These are phyloP conservation scores for Agastache rugosa DNA, from an alignment of 257 asterid genomes.

Conservation along the genomic window DNA sequence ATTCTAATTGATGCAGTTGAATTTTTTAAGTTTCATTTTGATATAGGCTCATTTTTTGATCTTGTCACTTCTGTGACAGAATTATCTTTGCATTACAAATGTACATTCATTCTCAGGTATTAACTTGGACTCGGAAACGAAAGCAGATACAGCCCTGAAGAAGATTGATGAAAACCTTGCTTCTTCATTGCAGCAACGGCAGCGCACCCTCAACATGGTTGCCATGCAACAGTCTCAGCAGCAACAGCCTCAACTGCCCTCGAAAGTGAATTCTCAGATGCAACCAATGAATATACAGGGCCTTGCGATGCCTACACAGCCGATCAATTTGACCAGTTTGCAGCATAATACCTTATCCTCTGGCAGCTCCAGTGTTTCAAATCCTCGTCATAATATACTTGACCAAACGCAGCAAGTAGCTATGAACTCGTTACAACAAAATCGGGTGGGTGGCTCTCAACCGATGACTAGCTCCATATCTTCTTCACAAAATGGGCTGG, in stretches of 20 bases:
- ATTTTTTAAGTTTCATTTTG: neutral
- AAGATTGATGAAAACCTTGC: constrained; percentile 67
- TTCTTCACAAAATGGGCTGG: constrained; percentile 64
- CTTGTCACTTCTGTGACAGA: neutral
- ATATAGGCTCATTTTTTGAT: neutral
- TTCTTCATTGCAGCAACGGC: constrained; percentile 76
- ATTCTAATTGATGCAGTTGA: neutral
- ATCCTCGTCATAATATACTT: constrained; percentile 70
- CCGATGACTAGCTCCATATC: constrained; percentile 65
- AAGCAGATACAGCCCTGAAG: constrained; percentile 36
- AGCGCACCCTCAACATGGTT: constrained; percentile 68
- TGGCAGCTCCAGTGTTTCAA: constrained; percentile 48
- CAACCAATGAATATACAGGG: constrained; percentile 71
- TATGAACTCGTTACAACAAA: constrained; percentile 75
- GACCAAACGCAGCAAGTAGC: constrained; percentile 68
- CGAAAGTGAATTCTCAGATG: constrained; percentile 73
- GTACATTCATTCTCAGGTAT: too few relatives aligned
- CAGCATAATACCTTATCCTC: constrained; percentile 71
- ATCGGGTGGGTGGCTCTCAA: constrained; percentile 69
- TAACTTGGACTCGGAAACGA: too few relatives aligned
- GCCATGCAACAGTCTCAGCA: constrained; percentile 76
- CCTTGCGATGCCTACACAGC: constrained; percentile 55
- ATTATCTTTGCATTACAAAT: too few relatives aligned
- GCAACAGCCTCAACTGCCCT: constrained; percentile 67
- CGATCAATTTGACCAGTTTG: constrained; percentile 65